Percentiles rank a stretch among this genome's conserved stretches.
These are phyloP conservation scores for Sideroxylon spinosum DNA, from an alignment of 179 eudicot genomes.

Conservation along the genomic window DNA sequence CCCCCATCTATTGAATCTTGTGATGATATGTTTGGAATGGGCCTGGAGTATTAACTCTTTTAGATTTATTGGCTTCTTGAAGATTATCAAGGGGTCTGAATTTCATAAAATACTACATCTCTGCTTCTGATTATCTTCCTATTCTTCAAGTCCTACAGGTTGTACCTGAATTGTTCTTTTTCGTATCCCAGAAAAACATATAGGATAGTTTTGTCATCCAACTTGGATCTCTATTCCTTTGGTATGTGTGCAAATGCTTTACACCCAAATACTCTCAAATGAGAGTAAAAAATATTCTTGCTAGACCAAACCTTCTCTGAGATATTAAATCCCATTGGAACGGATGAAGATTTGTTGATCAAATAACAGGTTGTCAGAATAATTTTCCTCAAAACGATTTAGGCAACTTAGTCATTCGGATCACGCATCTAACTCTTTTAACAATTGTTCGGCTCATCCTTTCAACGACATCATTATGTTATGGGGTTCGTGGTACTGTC, in stretches of 20 bases:
- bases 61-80: not conserved
- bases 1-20: not conserved
- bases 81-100: not conserved
- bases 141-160: not conserved
- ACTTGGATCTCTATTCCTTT: constrained; percentile 2
- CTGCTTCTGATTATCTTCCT: not conserved
- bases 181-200: not conserved
- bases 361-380: not conserved
- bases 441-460: not conserved
- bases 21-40: not conserved
- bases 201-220: constrained; percentile 5
- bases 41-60: not conserved
- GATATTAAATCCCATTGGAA: not conserved
- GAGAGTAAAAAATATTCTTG: not conserved
- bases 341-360: not conserved
- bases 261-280: constrained; percentile 17
- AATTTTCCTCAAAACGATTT: not conserved
- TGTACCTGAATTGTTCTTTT: not conserved
- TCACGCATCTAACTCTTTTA: not conserved
- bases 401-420: not conserved
- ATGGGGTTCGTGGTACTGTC: not conserved
- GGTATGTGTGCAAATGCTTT: not conserved
- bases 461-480: not conserved
- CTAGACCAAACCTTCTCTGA: not conserved
- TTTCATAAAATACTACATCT: not conserved